Conservation (phyloP, 495 filamentous ascomycete genomes). For the Endocarpon pusillum region DNA sequence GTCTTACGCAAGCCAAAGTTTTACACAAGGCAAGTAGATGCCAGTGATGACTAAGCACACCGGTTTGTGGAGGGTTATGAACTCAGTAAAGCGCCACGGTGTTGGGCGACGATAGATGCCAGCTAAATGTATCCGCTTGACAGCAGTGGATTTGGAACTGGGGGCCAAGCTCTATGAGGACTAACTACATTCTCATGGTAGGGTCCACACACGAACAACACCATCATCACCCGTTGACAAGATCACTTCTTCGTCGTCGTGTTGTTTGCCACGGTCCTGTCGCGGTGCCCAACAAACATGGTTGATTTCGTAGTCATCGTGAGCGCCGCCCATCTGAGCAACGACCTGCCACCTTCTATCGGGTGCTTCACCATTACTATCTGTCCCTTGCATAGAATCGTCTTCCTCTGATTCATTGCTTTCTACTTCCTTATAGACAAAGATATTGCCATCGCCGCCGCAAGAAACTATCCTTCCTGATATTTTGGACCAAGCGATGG, state of each 20-base stretch:
- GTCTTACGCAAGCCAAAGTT: no score
- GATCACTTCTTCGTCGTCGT: constrained; percentile 51
- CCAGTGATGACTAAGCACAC: no score
- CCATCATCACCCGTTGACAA: constrained; percentile 73
- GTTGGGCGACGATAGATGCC: no score
- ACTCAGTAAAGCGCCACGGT: no score
- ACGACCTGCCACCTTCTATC: constrained; percentile 49
- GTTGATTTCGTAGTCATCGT: constrained; percentile 88
- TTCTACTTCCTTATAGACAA: constrained; percentile 37
- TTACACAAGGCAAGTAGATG: no score
- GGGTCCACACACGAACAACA: constrained; percentile 50
- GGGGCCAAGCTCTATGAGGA: no score
- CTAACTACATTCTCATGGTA: constrained; percentile 15
- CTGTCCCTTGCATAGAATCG: constrained; percentile 6
- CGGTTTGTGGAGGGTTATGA: no score
- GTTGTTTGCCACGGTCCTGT: constrained; percentile 16
- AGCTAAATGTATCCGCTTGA: no score
- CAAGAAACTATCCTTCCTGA: constrained; percentile 63
- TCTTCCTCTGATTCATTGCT: background rate
- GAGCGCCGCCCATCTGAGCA: constrained; percentile 47
- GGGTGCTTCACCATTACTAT: background rate
- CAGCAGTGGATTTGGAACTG: no score
- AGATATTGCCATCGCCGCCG: constrained; percentile 72
- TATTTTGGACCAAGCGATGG: constrained; percentile 57
- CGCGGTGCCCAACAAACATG: constrained; percentile 56